Conservation (phyloP, 2,329 filamentous ascomycete species). For the Pseudogymnoascus destructans region DNA sequence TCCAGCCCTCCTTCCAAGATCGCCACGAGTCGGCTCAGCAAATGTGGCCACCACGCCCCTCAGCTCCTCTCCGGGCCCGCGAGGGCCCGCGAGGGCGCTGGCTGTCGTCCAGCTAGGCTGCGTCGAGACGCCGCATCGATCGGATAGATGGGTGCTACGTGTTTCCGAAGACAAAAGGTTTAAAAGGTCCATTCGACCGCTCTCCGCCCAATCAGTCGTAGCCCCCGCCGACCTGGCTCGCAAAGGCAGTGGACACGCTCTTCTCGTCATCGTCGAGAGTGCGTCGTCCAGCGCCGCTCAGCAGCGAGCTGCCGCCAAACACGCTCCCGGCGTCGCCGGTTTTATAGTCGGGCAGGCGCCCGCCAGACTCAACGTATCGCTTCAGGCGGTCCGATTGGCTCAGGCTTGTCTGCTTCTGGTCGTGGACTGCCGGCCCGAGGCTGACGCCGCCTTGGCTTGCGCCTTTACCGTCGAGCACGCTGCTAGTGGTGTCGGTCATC, state of each 20-base stretch:
- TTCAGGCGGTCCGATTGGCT: constrained; percentile 85
- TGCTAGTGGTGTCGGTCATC: constrained; percentile 69
- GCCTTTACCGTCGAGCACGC: constrained; percentile 61
- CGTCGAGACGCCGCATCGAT: constrained; percentile 8
- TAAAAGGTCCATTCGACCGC: constrained; percentile 6
- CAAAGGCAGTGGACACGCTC: constrained; percentile 92
- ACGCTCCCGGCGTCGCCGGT: constrained; percentile 47
- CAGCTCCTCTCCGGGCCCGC: constrained; percentile 2
- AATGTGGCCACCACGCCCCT: constrained; percentile 7
- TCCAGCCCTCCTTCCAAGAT: background rate
- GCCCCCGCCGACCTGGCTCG: constrained; percentile 66
- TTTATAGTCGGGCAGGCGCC: constrained; percentile 46
- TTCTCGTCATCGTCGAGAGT: constrained; percentile 83
- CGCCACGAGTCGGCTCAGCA: constrained; percentile 7
- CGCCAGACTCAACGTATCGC: constrained; percentile 81
- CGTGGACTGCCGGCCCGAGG: constrained; percentile 31
- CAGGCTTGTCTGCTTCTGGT: constrained; percentile 57
- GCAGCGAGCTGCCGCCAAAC: constrained; percentile 45
- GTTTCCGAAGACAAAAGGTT: constrained; percentile 9
- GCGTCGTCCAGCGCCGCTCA: constrained; percentile 22
- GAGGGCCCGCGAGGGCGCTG: constrained; percentile 4
- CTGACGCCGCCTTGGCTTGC: constrained; percentile 79
- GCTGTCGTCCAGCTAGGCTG: constrained; percentile 8
- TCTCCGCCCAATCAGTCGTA: constrained; percentile 25
- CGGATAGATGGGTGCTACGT: constrained; percentile 9